Base-by-base conservation (phyloP, 495 filamentous ascomycete genomes). In the Penicillium pancosmium region DNA sequence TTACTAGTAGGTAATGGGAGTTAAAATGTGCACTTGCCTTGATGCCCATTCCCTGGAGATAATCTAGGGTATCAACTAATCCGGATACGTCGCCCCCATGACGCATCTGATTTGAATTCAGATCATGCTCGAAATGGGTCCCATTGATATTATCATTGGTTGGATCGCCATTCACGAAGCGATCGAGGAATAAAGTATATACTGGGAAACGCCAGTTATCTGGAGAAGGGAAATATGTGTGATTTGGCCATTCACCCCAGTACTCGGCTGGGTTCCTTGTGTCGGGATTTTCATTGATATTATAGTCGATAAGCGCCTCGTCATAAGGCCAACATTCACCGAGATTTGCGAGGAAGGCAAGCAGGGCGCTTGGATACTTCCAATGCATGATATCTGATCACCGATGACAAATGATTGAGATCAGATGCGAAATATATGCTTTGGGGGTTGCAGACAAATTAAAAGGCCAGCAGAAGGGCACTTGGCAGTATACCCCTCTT, bases 31-130 rank as follows among this genome's bases (percentile, higher is more conserved):
- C 8, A 55, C 73, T 48, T 50, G 83, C 85, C 78, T 88, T 90
- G 69, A 90, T 84, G 2, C 88, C 88, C 85, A 89, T 85, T 44
- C 88, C 88, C 56, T 88, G 85, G 40, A 91, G 67, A 69, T 91
- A 91, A 64, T 91, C 88, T 53, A 91, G 73, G 15, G 84, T 86
- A 59, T 88, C 84, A 46, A 84, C 61, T 35, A 91, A 55, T 8
- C 88, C 88, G 46, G 74, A 76, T 23, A 89, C 76, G 68, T 91
- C 88, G 38, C 88, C 88, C 36, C 88, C 88, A 73, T 88, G 84
- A n/a, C 88, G 84, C 71, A 91, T 82, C 68, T 90, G 88, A 55
- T 84, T 91, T 53, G 82, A 84, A 57, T 78, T 79, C 34, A 84
- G 64, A 66, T 91, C 88, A 67, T 88, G 86, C 68, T 91, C 88